Evolutionary conservation across 768 basidiomycete species (phyloP).

Genomic region (Inosperma sp.): DNA sequence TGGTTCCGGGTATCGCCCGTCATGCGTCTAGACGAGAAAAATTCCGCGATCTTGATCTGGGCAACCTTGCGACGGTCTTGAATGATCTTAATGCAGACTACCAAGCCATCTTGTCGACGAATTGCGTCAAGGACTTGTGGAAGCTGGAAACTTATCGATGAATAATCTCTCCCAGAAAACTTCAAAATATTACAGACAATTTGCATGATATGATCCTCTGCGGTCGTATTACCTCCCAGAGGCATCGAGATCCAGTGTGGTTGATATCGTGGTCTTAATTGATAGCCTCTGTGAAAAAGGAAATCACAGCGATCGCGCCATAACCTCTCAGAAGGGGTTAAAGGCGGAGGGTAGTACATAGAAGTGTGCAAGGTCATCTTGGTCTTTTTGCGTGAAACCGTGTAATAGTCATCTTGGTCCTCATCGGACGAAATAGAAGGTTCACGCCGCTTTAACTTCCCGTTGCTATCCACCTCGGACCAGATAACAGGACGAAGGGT

Average conservation of each 20-base stretch:
- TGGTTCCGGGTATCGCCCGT: conserved; percentile 23
- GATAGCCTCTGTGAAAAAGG: conserved; percentile 23
- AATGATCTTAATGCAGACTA: conserved; percentile 30
- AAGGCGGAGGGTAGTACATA: conserved; percentile 22
- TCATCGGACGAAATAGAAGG: conserved; percentile 15
- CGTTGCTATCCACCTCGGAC: conserved; percentile 22
- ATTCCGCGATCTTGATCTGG: conserved; percentile 24
- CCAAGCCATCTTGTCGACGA: conserved; percentile 20
- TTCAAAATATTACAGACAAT: conserved; percentile 18
- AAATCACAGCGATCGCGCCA: conserved; percentile 28
- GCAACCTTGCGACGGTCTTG: conserved; percentile 18
- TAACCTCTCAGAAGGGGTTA: conserved; percentile 24
- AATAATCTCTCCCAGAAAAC: not conserved
- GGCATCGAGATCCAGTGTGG: conserved; percentile 23
- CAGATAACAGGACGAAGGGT: conserved; percentile 25
- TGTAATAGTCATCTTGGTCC: conserved; percentile 3
- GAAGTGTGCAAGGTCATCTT: conserved; percentile 11
- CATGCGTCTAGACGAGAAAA: conserved; percentile 22
- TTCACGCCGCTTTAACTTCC: conserved; percentile 17
- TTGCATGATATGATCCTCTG: conserved; percentile 27
- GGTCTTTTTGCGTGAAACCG: conserved; percentile 1
- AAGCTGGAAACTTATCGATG: conserved; percentile 15
- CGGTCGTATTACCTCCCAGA: conserved; percentile 22
- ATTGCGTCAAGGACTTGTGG: conserved; percentile 28
- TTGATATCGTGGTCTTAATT: conserved; percentile 26